phyloP scores from a whole-genome alignment of 352 stramenopile genomes.

The Phytophthora chlamydospora region DNA sequence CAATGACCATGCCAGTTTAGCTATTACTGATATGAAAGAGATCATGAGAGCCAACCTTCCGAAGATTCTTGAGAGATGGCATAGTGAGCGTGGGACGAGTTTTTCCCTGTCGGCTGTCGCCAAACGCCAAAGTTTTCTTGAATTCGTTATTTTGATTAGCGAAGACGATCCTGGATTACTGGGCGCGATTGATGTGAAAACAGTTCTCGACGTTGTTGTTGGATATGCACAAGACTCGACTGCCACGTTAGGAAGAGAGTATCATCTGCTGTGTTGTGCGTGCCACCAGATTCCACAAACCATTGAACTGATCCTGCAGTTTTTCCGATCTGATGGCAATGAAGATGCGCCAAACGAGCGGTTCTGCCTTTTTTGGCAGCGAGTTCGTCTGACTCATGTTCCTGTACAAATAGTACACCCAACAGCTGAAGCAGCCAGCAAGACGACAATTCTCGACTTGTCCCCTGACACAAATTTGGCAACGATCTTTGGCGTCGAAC shows the following conservation, averaged over 20 bases:
- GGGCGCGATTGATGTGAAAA: conserved; percentile 9
- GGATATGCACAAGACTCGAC: background rate
- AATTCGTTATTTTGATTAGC: conserved; percentile 24
- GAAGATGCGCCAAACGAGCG: background rate
- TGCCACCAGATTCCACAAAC: conserved; percentile 16
- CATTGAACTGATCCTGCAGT: conserved; percentile 5
- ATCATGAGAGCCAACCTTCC: conserved; percentile 9
- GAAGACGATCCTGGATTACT: conserved; percentile 5
- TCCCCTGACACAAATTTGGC: conserved; percentile 1
- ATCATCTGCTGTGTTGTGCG: conserved; percentile 15
- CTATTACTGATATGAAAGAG: conserved; percentile 1
- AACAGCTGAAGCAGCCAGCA: background rate
- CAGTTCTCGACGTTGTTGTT: conserved; percentile 13
- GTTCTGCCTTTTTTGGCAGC: conserved; percentile 22
- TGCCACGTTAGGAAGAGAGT: conserved; percentile 16
- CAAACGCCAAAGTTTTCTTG: conserved; percentile 19
- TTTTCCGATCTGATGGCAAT: background rate
- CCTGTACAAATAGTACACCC: conserved; percentile 9
- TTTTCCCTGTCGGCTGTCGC: conserved; percentile 12
- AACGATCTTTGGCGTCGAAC: conserved; percentile 19
- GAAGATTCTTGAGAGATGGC: conserved; percentile 13
- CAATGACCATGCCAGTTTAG: background rate
- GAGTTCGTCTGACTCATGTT: conserved; percentile 9
- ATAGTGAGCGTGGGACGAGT: background rate
- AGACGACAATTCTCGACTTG: conserved; percentile 16